Base-by-base conservation (phyloP, 164 flowering plant species). In the Berberis vulgaris region DNA sequence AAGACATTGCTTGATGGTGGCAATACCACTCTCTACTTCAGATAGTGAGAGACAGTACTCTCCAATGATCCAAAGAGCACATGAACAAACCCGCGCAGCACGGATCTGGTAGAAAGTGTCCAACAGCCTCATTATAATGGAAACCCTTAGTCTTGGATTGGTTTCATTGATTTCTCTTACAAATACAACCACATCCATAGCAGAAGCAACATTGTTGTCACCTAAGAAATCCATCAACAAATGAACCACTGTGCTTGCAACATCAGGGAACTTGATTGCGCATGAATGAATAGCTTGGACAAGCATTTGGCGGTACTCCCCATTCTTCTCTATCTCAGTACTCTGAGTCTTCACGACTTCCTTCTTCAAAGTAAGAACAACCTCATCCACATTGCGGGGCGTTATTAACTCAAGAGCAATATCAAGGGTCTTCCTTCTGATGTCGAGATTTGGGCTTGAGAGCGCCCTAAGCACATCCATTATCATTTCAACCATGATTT, bases 381-480 rank as follows among this genome's bases (percentile, higher is more conserved):
- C 98, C 77, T 94, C 96, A 77, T 86, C 85, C 39, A 94, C 76
- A 67, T 91, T 94, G 54, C 87, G 64, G 0, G 96, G 95, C 11
- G 94, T 89, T 13, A 92, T 89, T 78, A 92, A 67, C 45, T 92
- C 98, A 41, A 92, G 91, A 43, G 80, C 85, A 72, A 92, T 92
- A 54, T 89, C 98, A 70, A 92, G 72, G 0, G 97, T 90, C 73
- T 93, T 93, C 86, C 87, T 82, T 7, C 88, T 78, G 41, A 93
- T 86, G 55, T 93, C 98, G 66, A 84, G 83, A 68, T 86, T 90
- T 0, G 96, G 92, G 68, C 92, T 90, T 0, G 96, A 86, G 4
- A 93, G 88, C 8, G 96, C 97, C 65, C 98, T 81, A 39, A 93
- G 94, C 7, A 93, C 89, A 77, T 93, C 98, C 97, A 93, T 93